A percentile compares a stretch with the other conserved stretches of the same genome.
Conservation (phyloP, 1,284 basidiomycete species). For the Pyrrhoderma lamaoense region DNA sequence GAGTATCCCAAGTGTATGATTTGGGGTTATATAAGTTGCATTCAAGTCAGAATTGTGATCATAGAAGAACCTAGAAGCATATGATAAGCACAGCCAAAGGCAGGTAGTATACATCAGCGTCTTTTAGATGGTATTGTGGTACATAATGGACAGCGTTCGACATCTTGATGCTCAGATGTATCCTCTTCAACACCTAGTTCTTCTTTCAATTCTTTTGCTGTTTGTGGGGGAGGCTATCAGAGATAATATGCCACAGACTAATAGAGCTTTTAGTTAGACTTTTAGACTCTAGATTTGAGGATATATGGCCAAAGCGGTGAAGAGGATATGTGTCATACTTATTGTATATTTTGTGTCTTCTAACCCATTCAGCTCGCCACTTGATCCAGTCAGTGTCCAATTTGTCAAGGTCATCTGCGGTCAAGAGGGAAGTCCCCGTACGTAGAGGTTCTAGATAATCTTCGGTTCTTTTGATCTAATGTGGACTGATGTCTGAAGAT, state of each 20-base stretch:
- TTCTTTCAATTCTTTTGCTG: slow-evolving; percentile 53
- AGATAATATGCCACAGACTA: slow-evolving; percentile 68
- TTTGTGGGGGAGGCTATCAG: slow-evolving; percentile 60
- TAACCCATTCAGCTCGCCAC: slow-evolving; percentile 69
- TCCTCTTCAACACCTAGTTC: slow-evolving; percentile 72
- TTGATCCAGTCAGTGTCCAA: slow-evolving; percentile 61
- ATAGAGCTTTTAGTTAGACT: neutral
- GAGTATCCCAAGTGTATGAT: too few relatives aligned
- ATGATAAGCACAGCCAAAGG: neutral
- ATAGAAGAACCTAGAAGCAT: too few relatives aligned
- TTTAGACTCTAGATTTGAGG: slow-evolving; percentile 1
- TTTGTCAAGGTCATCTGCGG: slow-evolving; percentile 48
- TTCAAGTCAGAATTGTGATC: too few relatives aligned
- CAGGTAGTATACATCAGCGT: neutral
- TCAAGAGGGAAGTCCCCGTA: slow-evolving; percentile 55
- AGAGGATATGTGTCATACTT: slow-evolving; percentile 42
- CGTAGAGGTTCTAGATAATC: slow-evolving; percentile 58
- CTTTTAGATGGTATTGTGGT: neutral
- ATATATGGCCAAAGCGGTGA: too few relatives aligned
- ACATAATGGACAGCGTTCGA: slow-evolving; percentile 50
- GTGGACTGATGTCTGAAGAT: neutral
- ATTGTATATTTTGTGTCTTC: slow-evolving; percentile 59
- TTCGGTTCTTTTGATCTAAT: slow-evolving; percentile 42
- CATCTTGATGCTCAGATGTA: slow-evolving; percentile 49
- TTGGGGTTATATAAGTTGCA: too few relatives aligned